Evolutionary conservation across 371 early-diverging fungal genomes (phyloP).

Genomic region (Mortierella sp.): DNA sequence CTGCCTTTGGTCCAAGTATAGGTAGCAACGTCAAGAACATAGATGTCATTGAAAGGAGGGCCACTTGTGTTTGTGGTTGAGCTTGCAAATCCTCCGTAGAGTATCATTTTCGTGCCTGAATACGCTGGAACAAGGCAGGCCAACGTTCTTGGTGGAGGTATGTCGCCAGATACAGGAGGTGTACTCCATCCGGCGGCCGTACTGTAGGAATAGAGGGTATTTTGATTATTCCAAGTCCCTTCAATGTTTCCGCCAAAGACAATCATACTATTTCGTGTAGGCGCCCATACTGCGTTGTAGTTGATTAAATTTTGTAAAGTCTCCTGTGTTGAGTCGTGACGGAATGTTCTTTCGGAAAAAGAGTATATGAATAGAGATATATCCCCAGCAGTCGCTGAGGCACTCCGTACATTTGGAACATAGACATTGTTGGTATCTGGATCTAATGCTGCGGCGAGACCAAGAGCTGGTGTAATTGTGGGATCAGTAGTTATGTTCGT

Average conservation of each 20-base stretch:
- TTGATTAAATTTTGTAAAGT: not conserved
- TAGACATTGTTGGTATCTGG: too few relatives aligned
- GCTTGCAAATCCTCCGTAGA: conserved; percentile 6
- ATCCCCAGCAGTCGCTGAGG: too few relatives aligned
- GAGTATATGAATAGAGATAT: too few relatives aligned
- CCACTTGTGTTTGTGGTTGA: not conserved
- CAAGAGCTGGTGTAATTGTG: not conserved
- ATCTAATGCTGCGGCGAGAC: not conserved
- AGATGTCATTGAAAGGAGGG: conserved; percentile 12
- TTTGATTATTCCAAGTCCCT: too few relatives aligned
- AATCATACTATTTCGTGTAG: not conserved
- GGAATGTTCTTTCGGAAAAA: too few relatives aligned
- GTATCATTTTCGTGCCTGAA: conserved; percentile 9
- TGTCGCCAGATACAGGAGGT: not conserved
- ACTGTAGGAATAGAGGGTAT: not conserved
- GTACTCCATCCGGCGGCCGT: not conserved
- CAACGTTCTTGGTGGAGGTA: not conserved
- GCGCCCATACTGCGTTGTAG: not conserved
- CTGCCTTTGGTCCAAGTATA: conserved; percentile 24
- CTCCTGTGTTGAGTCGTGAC: not conserved
- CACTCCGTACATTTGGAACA: too few relatives aligned
- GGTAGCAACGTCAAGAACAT: conserved; percentile 18
- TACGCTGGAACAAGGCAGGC: conserved; percentile 6
- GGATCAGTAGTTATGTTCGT: not conserved
- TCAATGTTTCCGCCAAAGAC: not conserved